Evolutionary conservation across 495 filamentous ascomycete species (phyloP), one percentile per base, ranked within the genome.

Genomic region (Neurospora discreta): DNA sequence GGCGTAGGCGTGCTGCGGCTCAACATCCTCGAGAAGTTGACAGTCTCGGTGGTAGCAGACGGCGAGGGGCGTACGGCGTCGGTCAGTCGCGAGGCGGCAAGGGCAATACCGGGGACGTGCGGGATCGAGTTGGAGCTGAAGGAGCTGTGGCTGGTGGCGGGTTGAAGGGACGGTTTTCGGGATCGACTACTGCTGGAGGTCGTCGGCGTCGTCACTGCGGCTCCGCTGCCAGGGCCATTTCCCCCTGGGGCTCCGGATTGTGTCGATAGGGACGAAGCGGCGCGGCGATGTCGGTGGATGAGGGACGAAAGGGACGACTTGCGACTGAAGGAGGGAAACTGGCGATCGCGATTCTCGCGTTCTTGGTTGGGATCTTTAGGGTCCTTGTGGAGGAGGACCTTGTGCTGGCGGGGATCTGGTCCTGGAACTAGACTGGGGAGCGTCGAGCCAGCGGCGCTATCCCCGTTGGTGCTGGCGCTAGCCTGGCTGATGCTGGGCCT

Each of bases 1-100:
- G 77, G 75, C 43, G 78, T 76, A 23, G 78, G 72, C n/a, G 78
- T 78, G 30, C 75, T 75, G n/a, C 83, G 80, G 75, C 75, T 75
- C 60, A 84, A 74, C 82, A 86, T 84, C 75, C 77, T 85, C 73
- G 81, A 73, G 72, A 81, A 82, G 40, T 80, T 80, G 52, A 65
- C 16, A 58, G 52, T 65, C 71, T 82, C 80, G 70, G 73, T 68
- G 33, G 77, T 68, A 33, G 77, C 77, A 33, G 78, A 75, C 9
- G 82, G 81, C 9, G 80, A 80, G 26, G 75, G 73, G 44, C 75
- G 43, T 20, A 81, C 67, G 30, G 75, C 72, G 39, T 80, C 81
- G 74, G 72, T 43, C 41, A 81, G 77, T 52, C 74, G 78, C 9
- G 79, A 77, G 73, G 81, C 79, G 4, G 82, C 76, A 70, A 84